phyloP scores from a whole-genome alignment of 495 filamentous ascomycete genomes.

The Pseudomonodictys pantanalensis region DNA sequence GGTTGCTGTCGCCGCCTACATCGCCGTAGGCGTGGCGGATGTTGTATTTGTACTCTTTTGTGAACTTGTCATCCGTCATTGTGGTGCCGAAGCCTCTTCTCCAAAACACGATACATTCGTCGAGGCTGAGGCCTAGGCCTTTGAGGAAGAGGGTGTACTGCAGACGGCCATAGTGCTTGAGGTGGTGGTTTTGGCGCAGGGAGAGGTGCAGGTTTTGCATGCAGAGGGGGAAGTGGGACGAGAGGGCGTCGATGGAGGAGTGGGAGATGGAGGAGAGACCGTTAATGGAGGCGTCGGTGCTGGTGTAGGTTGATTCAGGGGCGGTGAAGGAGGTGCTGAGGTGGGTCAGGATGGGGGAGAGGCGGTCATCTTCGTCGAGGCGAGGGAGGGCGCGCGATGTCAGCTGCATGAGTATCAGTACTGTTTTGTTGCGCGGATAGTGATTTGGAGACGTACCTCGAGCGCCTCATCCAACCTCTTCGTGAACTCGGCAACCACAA shows the following conservation, averaged over 20 bases:
- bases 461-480: constrained; percentile 71
- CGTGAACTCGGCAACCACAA: constrained; percentile 86
- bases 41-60: constrained; percentile 96
- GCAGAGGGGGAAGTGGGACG: constrained; percentile 86
- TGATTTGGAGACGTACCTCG: constrained; percentile 55
- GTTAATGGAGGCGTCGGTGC: constrained; percentile 68
- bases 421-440: background rate
- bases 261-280: constrained; percentile 52
- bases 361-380: constrained; percentile 93
- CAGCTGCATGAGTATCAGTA: constrained; percentile 48
- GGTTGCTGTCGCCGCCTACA: constrained; percentile 87
- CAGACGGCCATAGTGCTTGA: constrained; percentile 90
- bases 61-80: constrained; percentile 86
- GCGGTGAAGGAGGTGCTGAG: constrained; percentile 89
- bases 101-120: constrained; percentile 96
- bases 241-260: constrained; percentile 74
- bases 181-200: constrained; percentile 76
- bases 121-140: constrained; percentile 85
- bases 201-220: constrained; percentile 87
- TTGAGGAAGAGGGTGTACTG: constrained; percentile 98
- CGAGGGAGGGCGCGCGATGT: constrained; percentile 86
- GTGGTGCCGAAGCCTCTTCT: constrained; percentile 75
- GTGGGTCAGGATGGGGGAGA: constrained; percentile 90
- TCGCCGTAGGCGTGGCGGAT: constrained; percentile 91
- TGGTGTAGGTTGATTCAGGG: constrained; percentile 75